Conservation (phyloP, 1,284 basidiomycete genomes). For the Inonotus obliquus region DNA sequence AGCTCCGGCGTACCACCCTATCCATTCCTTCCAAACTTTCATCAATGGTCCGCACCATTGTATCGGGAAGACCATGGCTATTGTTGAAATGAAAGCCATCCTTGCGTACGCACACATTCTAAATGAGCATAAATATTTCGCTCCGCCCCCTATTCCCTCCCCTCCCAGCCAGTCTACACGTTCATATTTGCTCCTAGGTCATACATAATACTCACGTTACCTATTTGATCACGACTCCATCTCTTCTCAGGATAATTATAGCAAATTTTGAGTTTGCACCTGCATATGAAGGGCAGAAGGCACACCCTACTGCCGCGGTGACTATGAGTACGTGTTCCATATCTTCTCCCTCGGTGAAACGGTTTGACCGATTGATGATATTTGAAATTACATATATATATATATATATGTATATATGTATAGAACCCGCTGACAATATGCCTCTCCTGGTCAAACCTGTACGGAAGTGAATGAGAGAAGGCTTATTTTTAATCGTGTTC, state of each 20-base stretch:
- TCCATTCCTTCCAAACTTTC: constrained; percentile 17
- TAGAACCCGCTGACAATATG: constrained; percentile 20
- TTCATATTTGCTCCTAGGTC: too few relatives aligned
- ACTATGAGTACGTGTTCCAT: constrained; percentile 35
- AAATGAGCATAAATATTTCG: too few relatives aligned
- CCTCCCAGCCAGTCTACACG: too few relatives aligned
- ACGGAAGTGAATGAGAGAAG: neutral
- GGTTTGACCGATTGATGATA: too few relatives aligned
- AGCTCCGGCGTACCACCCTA: constrained; percentile 1
- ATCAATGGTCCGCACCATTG: constrained; percentile 20
- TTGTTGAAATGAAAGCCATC: constrained; percentile 49
- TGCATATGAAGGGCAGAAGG: constrained; percentile 35
- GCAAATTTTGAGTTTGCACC: constrained; percentile 39
- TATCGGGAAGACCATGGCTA: constrained; percentile 38
- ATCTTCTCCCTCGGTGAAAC: neutral
- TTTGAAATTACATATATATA: too few relatives aligned
- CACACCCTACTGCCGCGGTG: constrained; percentile 35
- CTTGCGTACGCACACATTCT: constrained; percentile 31
- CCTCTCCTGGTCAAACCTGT: constrained; percentile 8
- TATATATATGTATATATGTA: too few relatives aligned
- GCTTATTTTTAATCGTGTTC: too few relatives aligned
- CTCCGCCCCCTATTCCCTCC: too few relatives aligned
- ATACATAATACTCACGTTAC: too few relatives aligned
- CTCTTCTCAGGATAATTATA: constrained; percentile 29
- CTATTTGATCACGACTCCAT: too few relatives aligned